Evolutionary conservation across 345 rosid genomes (phyloP), one percentile per base, ranked within the genome.

Genomic region (Euphorbia pulcherrima): DNA sequence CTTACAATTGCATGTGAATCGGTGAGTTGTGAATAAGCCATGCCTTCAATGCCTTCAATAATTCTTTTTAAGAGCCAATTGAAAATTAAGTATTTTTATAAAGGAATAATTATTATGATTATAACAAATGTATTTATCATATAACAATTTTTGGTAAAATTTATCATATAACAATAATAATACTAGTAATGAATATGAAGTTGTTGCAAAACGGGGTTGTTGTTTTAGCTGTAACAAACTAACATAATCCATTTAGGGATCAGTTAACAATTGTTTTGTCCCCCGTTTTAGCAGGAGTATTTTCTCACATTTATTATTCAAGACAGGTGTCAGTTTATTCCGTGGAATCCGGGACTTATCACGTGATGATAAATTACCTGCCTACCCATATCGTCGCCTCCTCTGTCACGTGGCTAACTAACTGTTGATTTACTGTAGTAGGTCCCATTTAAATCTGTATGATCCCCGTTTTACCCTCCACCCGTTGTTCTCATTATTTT

Each of bases 371-470:
- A 81, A 76, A 69, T 75, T 52, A 72, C 76, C 86, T 37, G 72
- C 83, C 67, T 23, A 33, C 68, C 47, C 75, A 71, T 74, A 56
- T 68, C 76, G 64, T 60, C 65, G 75, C 78, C 74, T 75, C 70
- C 78, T 76, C 1, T 62, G 74, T 84, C 90, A 86, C 91, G 91
- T 86, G 88, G 88, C 88, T 88, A 86, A 81, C 87, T 84, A 88
- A 83, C 72, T 68, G 23, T 30, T 57, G 63, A 50, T 44, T 17
- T 70, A 2, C n/a, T n/a, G 3, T 27, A 6, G 20, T 65, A 81
- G 86, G 78, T 28, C 81, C 86, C 78, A 8, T 60, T 28, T 21
- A 66, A 66, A 67, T 27, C 35, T 60, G 41, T 69, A 67, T 67
- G 18, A 82, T 71, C 75, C 79, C 75, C 74, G 75, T 64, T 48